These are phyloP conservation scores for Goniomonas avonlea DNA, from an alignment of 78 protist genomes.

Conservation along the genomic window DNA sequence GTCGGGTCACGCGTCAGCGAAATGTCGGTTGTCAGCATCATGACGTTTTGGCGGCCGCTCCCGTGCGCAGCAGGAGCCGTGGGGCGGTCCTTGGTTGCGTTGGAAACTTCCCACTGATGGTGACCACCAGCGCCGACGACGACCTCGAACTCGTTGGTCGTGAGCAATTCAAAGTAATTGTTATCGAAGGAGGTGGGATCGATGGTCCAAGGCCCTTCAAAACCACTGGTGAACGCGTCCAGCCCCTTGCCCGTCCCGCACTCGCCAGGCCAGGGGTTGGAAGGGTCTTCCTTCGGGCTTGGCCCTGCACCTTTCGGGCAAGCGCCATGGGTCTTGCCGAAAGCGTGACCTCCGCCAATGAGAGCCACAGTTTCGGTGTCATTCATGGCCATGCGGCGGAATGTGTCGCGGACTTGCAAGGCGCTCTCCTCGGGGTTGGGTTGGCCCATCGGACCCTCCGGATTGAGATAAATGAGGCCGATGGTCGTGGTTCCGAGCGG, in stretches of 20 bases:
- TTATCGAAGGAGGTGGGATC: conserved; percentile 43
- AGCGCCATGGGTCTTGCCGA: conserved; percentile 65
- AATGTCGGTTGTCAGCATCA: conserved; percentile 42
- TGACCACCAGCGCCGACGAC: not conserved
- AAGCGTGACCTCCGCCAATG: conserved; percentile 65
- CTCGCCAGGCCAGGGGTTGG: not conserved
- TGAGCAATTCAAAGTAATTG: conserved; percentile 27
- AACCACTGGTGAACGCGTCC: conserved; percentile 43
- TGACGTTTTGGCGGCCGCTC: not conserved
- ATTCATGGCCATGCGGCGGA: conserved; percentile 54
- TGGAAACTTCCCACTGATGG: not conserved
- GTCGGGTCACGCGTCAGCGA: conserved; percentile 33
- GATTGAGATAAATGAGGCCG: conserved; percentile 63
- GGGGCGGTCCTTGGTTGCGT: too few relatives aligned
- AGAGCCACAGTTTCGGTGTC: conserved; percentile 59
- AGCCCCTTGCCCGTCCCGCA: conserved; percentile 42
- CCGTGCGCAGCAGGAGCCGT: not conserved
- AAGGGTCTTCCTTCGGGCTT: not conserved
- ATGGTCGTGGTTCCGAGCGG: conserved; percentile 37
- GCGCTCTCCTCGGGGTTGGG: not conserved
- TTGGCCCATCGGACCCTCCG: conserved; percentile 41
- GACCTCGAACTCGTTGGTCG: not conserved
- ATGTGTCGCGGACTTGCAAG: conserved; percentile 30
- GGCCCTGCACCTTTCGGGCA: conserved; percentile 27
- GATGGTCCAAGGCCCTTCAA: conserved; percentile 63